Conservation (phyloP, 805 yeast species). For the Candida germanica region DNA sequence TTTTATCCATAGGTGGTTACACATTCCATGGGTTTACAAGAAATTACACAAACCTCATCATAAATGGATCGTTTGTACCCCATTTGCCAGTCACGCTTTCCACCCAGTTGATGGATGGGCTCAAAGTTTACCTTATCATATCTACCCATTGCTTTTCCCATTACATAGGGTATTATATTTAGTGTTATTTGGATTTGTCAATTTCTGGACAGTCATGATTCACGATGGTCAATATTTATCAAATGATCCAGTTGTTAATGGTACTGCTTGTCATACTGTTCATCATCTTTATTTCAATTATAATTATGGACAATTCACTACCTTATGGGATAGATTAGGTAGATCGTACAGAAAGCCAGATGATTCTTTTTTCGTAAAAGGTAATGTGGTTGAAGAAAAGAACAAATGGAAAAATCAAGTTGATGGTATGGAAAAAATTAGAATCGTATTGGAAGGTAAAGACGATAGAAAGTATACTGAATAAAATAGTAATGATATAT, state of each 20-base stretch:
- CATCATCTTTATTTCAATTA: constrained; percentile 97
- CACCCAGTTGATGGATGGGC: constrained; percentile 96
- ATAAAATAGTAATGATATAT: no score
- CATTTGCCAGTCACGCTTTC: constrained; percentile 97
- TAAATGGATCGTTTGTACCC: constrained; percentile 98
- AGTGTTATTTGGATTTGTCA: constrained; percentile 81
- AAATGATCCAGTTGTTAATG: constrained; percentile 90
- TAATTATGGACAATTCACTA: constrained; percentile 97
- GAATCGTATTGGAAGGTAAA: constrained; percentile 73
- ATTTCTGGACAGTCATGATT: constrained; percentile 98
- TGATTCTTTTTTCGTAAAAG: constrained; percentile 59
- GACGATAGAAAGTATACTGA: constrained; percentile 69
- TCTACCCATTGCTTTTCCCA: constrained; percentile 90
- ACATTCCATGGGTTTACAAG: constrained; percentile 89
- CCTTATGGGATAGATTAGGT: constrained; percentile 97
- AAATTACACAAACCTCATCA: constrained; percentile 93
- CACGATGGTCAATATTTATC: constrained; percentile 97
- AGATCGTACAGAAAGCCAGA: constrained; percentile 93
- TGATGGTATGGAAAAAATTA: constrained; percentile 71
- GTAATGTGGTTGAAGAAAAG: constrained; percentile 52
- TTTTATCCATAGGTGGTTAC: constrained; percentile 87
- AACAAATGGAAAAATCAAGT: constrained; percentile 70
- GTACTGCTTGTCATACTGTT: constrained; percentile 97
- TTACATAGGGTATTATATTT: constrained; percentile 84
- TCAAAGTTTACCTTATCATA: constrained; percentile 91